Evolutionary conservation across 2,329 filamentous ascomycete genomes (phyloP), one percentile per base, ranked within the genome.

Genomic region (Ilyonectria destructans): DNA sequence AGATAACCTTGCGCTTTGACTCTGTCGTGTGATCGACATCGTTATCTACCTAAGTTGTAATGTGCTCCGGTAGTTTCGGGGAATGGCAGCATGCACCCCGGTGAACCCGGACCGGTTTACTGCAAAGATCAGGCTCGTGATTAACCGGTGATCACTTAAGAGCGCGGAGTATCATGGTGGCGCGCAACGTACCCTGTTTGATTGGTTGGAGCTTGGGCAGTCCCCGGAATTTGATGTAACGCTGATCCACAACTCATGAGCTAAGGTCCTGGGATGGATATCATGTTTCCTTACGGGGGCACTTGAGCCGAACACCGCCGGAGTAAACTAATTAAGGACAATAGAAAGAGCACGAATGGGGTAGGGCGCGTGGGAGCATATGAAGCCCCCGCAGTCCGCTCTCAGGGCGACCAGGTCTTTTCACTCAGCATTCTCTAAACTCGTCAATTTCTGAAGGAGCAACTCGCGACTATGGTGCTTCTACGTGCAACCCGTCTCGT

Each of bases 401-500:
- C 26, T 51, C 17, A 9, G 48, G n/a, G 6, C 2, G 8, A 17
- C 23, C 17, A 10, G 12, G 9, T 1, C 15, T 12, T 19, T 51
- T 13, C 48, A 51, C 15, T n/a, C 13, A 9, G 17, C 3, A 51
- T 31, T 17, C 17, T 17, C 46, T 6, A 2, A 15, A 10, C 7
- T 51, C 6, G 15, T n/a, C 7, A 29, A 31, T 29, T 29, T 26
- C 23, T n/a, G 4, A 21, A 26, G 26, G 26, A 26, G 7, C 8
- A 31, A 29, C 10, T 9, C 4, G 9, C 48, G 7, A 29, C 29
- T 15, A 51, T 33, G 2, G 69, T 71, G 69, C 63, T 48, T 15
- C 13, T 57, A 10, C 9, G 13, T 4, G 21, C 2, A 8, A 4
- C 67, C 0, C 46, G 26, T 10, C 13, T 43, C 7, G 2, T 59